Evolutionary conservation across 768 basidiomycete species (phyloP).

Genomic region (Phlegmacium glaucopus): DNA sequence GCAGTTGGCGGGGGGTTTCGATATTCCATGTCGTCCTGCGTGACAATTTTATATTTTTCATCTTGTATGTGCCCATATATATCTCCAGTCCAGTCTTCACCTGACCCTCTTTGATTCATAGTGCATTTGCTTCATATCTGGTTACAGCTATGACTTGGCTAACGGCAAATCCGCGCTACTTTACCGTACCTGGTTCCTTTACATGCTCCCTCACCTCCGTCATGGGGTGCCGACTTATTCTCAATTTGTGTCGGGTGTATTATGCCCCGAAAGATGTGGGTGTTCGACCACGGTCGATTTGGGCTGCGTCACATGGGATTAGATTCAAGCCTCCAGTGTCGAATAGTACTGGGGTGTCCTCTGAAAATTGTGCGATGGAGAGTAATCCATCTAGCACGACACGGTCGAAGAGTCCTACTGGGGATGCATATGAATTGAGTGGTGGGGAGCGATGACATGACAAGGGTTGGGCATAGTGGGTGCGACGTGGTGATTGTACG

Average conservation of each 20-base stretch:
- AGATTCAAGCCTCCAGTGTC: slow-evolving; percentile 1
- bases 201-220: slow-evolving; percentile 21
- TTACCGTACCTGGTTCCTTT: slow-evolving; percentile 21
- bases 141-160: slow-evolving; percentile 24
- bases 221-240: slow-evolving; percentile 25
- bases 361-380: too few relatives aligned
- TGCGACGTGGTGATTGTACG: too few relatives aligned
- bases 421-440: too few relatives aligned
- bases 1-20: slow-evolving; percentile 18
- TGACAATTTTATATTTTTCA: slow-evolving; percentile 26
- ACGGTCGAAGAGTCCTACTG: too few relatives aligned
- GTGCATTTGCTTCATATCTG: slow-evolving; percentile 22
- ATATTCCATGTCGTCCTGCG: slow-evolving; percentile 21
- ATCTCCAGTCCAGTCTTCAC: neutral
- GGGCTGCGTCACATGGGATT: slow-evolving; percentile 10
- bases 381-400: too few relatives aligned
- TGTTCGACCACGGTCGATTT: slow-evolving; percentile 9
- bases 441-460: too few relatives aligned
- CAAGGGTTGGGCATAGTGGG: too few relatives aligned
- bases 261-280: slow-evolving; percentile 9
- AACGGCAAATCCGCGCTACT: slow-evolving; percentile 16
- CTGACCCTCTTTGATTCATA: slow-evolving; percentile 1
- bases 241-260: slow-evolving; percentile 27
- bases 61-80: slow-evolving; percentile 14
- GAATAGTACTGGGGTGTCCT: too few relatives aligned